A percentile compares a stretch with the other conserved stretches of the same genome.
phyloP scores from a whole-genome alignment of 805 yeast species.

The Starmerella vaccinii region DNA sequence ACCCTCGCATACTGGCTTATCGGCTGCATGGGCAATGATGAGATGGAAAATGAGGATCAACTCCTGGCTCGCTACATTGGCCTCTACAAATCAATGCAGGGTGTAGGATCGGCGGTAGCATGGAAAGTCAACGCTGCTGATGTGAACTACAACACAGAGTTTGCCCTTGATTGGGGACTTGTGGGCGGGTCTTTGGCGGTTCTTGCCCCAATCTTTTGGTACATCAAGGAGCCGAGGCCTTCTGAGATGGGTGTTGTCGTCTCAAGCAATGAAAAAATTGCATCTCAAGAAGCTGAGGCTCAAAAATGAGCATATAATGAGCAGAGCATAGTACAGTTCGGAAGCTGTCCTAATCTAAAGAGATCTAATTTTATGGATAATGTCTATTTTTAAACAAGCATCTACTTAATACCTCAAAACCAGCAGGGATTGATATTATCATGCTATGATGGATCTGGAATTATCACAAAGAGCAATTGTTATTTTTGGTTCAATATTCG shows the following conservation, averaged over 20 bases:
- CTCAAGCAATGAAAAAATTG: neutral
- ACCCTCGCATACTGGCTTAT: slow-evolving; percentile 48
- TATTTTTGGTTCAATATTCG: no score
- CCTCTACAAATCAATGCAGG: slow-evolving; percentile 53
- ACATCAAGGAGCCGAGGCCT: slow-evolving; percentile 14
- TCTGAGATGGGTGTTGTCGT: slow-evolving; percentile 4
- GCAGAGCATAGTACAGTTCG: no score
- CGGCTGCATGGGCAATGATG: slow-evolving; percentile 37
- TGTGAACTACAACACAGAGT: slow-evolving; percentile 34
- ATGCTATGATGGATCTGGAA: no score
- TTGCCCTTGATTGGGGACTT: slow-evolving; percentile 46
- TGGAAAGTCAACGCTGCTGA: slow-evolving; percentile 46
- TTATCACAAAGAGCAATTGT: no score
- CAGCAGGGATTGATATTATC: no score
- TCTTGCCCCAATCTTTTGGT: slow-evolving; percentile 16
- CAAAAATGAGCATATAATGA: neutral
- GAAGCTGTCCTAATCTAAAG: no score
- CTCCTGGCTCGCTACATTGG: slow-evolving; percentile 45
- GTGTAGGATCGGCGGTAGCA: slow-evolving; percentile 52
- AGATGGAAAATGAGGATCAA: slow-evolving; percentile 32
- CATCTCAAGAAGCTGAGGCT: neutral
- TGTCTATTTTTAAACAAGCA: no score
- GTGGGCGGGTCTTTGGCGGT: slow-evolving; percentile 40
- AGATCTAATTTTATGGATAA: no score
- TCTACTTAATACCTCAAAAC: no score